These are phyloP conservation scores for Wallemia mellicola DNA, from an alignment of 1,284 basidiomycete genomes.

Conservation along the genomic window DNA sequence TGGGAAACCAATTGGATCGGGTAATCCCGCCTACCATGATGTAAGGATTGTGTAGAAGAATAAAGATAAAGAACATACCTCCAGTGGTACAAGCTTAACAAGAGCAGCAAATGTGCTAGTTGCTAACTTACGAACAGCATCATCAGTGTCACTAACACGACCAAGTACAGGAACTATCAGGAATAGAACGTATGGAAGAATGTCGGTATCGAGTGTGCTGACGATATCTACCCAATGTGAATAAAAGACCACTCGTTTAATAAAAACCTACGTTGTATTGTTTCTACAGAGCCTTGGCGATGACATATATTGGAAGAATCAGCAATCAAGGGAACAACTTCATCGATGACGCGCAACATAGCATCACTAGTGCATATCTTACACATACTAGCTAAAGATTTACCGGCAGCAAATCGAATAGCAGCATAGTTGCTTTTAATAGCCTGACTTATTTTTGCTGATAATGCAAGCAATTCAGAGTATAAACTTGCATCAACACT, in stretches of 20 bases:
- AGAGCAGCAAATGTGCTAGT: slow-evolving; percentile 91
- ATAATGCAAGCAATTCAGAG: slow-evolving; percentile 34
- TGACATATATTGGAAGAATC: slow-evolving; percentile 48
- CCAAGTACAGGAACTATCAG: slow-evolving; percentile 86
- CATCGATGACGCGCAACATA: slow-evolving; percentile 64
- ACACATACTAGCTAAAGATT: slow-evolving; percentile 63
- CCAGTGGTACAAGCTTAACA: slow-evolving; percentile 97
- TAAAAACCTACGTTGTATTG: slow-evolving; percentile 46
- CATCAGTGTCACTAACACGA: slow-evolving; percentile 84
- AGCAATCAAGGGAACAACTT: slow-evolving; percentile 52
- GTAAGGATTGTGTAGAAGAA: background rate
- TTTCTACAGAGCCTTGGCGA: slow-evolving; percentile 66
- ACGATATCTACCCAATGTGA: slow-evolving; percentile 37
- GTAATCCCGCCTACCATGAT: slow-evolving; percentile 44
- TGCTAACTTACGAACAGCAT: slow-evolving; percentile 64
- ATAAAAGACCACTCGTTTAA: background rate
- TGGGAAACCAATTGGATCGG: slow-evolving; percentile 77
- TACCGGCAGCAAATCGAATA: slow-evolving; percentile 57
- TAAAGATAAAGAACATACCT: slow-evolving; percentile 23
- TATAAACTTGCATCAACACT: slow-evolving; percentile 42
- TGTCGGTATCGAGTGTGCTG: slow-evolving; percentile 68
- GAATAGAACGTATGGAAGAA: slow-evolving; percentile 89
- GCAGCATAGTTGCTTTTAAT: slow-evolving; percentile 63
- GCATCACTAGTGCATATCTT: slow-evolving; percentile 53
- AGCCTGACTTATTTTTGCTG: slow-evolving; percentile 43